These are phyloP conservation scores for Clarireedia monteithiana DNA, from an alignment of 2,329 filamentous ascomycete species.

Conservation along the genomic window DNA sequence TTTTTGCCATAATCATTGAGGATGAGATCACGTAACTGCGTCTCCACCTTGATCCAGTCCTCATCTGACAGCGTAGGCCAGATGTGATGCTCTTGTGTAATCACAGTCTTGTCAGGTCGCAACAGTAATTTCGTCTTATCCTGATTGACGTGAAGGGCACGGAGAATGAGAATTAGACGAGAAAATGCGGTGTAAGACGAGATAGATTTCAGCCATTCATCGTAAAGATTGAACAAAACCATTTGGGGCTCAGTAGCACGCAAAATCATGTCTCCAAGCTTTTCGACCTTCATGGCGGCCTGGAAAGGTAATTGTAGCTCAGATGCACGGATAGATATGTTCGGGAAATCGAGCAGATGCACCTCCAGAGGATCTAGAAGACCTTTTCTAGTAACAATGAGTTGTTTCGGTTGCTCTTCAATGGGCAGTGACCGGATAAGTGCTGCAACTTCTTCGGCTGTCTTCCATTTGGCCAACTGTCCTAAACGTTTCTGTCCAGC, in stretches of 20 bases:
- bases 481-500: slow-evolving; percentile 98
- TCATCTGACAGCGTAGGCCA: slow-evolving; percentile 93
- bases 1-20: slow-evolving; percentile 99
- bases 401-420: slow-evolving; percentile 97
- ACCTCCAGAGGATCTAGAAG: slow-evolving; percentile 94
- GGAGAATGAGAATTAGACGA: slow-evolving; percentile 83
- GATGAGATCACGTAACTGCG: slow-evolving; percentile 88
- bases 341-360: slow-evolving; percentile 95
- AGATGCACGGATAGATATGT: slow-evolving; percentile 96
- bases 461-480: slow-evolving; percentile 98
- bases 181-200: slow-evolving; percentile 99
- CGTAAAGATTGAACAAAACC: slow-evolving; percentile 98
- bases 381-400: slow-evolving; percentile 97
- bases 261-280: slow-evolving; percentile 97
- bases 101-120: slow-evolving; percentile 93
- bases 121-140: slow-evolving; percentile 97
- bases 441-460: slow-evolving; percentile 97
- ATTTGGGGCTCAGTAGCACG: slow-evolving; percentile 98
- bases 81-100: slow-evolving; percentile 97
- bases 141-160: slow-evolving; percentile 92
- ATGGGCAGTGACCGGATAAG: slow-evolving; percentile 91
- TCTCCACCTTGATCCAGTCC: slow-evolving; percentile 99
- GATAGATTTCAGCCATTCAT: slow-evolving; percentile 97
- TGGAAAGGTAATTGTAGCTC: slow-evolving; percentile 98
- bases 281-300: slow-evolving; percentile 99